These are phyloP conservation scores for Cyberlindnera suaveolens DNA, from an alignment of 805 yeast genomes.

Conservation along the genomic window DNA sequence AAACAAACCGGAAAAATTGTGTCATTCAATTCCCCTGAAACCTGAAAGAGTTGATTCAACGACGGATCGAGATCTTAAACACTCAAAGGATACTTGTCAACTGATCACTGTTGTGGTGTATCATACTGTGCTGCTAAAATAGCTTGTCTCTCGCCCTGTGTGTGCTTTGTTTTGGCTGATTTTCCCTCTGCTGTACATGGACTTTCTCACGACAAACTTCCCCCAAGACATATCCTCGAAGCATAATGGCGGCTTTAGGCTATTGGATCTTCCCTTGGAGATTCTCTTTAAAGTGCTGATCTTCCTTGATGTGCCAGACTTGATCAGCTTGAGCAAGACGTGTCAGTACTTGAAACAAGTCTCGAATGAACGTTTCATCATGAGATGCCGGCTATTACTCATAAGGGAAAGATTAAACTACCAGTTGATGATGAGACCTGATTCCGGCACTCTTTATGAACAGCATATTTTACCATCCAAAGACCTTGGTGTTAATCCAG, in stretches of 20 bases:
- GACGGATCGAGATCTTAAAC: neutral
- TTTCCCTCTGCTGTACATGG: slow-evolving; percentile 8
- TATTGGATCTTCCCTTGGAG: slow-evolving; percentile 22
- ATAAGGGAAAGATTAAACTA: slow-evolving; percentile 10
- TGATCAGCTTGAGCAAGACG: slow-evolving; percentile 10
- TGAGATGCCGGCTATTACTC: slow-evolving; percentile 17
- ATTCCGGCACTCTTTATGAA: slow-evolving; percentile 8
- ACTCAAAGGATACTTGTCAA: no score
- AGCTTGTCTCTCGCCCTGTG: no score
- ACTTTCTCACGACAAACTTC: slow-evolving; percentile 21
- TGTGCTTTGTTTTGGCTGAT: neutral
- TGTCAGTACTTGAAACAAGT: slow-evolving; percentile 15
- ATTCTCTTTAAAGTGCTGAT: slow-evolving; percentile 17
- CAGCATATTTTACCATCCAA: slow-evolving; percentile 15
- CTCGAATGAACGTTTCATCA: slow-evolving; percentile 18
- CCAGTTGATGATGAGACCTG: slow-evolving; percentile 9
- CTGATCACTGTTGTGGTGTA: no score
- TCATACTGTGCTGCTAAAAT: no score
- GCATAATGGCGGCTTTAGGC: slow-evolving; percentile 14
- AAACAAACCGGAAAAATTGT: neutral
- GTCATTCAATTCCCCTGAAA: neutral
- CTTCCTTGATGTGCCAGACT: slow-evolving; percentile 21
- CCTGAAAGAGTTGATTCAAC: neutral
- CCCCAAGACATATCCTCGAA: slow-evolving; percentile 5
- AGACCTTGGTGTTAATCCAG: slow-evolving; percentile 4